A percentile compares a stretch with the other conserved stretches of the same genome.
Evolutionary conservation across 495 filamentous ascomycete genomes (phyloP).

Genomic region (Aspergillus sclerotioniger): DNA sequence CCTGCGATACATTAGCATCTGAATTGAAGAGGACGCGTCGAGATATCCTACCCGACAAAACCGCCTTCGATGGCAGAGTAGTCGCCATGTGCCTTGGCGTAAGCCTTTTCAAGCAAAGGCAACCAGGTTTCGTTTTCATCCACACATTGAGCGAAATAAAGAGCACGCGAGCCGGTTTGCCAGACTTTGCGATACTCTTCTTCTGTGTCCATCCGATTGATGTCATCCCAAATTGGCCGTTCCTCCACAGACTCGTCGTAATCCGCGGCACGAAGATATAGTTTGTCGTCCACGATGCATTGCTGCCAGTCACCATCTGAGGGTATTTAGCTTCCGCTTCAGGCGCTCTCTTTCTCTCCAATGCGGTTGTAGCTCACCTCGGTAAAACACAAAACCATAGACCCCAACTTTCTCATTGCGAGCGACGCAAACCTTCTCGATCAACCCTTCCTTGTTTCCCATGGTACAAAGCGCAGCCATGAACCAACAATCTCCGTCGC

Average conservation of each 20-base stretch:
- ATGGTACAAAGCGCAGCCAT: constrained; percentile 83
- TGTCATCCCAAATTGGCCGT: constrained; percentile 66
- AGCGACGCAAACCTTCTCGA: constrained; percentile 81
- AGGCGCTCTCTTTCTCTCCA: neutral
- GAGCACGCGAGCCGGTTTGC: constrained; percentile 72
- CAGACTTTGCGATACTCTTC: constrained; percentile 73
- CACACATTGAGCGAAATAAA: constrained; percentile 85
- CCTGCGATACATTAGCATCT: constrained; percentile 30
- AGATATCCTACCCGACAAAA: constrained; percentile 59
- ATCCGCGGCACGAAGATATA: constrained; percentile 79
- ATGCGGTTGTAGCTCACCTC: constrained; percentile 46
- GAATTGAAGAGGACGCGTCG: neutral
- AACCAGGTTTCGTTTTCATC: constrained; percentile 92
- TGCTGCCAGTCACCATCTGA: constrained; percentile 89
- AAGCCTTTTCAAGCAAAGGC: constrained; percentile 91
- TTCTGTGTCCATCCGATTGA: constrained; percentile 68
- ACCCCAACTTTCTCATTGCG: constrained; percentile 78
- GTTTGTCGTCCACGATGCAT: constrained; percentile 82
- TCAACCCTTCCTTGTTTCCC: constrained; percentile 73
- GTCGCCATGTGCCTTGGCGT: constrained; percentile 92
- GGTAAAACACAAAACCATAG: constrained; percentile 91
- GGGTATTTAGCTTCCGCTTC: neutral
- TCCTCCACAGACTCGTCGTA: constrained; percentile 72
- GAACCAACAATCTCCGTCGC: constrained; percentile 89
- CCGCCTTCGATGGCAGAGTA: constrained; percentile 82